phyloP scores from a whole-genome alignment of 1,284 basidiomycete species.

The Phellinidium pouzarii region DNA sequence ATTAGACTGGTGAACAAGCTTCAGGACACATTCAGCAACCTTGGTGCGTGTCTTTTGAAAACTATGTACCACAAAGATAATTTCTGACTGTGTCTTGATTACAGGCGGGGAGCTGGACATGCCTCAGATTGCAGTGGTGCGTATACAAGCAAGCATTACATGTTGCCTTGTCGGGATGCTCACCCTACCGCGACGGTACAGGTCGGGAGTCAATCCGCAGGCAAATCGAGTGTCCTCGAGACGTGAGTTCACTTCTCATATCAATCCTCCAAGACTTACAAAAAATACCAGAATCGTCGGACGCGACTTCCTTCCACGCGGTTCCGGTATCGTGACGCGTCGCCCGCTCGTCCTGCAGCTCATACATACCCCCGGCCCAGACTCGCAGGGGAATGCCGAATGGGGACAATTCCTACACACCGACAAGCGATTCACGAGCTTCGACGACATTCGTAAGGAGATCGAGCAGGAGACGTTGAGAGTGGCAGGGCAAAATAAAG shows the following conservation, averaged over 20 bases:
- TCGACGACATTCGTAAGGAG: conserved; percentile 89
- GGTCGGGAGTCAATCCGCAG: conserved; percentile 83
- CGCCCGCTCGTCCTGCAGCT: conserved; percentile 93
- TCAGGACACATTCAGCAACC: conserved; percentile 81
- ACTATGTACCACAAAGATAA: conserved; percentile 1
- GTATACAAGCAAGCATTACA: conserved; percentile 13
- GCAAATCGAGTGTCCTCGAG: conserved; percentile 82
- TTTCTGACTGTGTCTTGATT: conserved; percentile 15
- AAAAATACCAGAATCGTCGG: conserved; percentile 73
- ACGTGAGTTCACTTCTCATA: conserved; percentile 45
- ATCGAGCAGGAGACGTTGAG: conserved; percentile 98
- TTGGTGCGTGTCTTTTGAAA: conserved; percentile 44
- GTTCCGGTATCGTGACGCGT: conserved; percentile 91
- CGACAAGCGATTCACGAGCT: conserved; percentile 95
- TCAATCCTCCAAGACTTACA: neutral
- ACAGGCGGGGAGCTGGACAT: conserved; percentile 80
- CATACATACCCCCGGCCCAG: conserved; percentile 73
- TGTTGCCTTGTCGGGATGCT: neutral
- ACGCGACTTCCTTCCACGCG: conserved; percentile 91
- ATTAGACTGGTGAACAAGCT: conserved; percentile 95
- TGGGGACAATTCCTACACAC: conserved; percentile 97
- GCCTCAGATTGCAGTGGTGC: conserved; percentile 77
- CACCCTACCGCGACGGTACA: conserved; percentile 25
- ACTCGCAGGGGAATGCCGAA: conserved; percentile 54
- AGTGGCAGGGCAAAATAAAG: conserved; percentile 98